phyloP scores from a whole-genome alignment of 192 early-diverging fungal species.

The Thoreauomyces humboldtii region DNA sequence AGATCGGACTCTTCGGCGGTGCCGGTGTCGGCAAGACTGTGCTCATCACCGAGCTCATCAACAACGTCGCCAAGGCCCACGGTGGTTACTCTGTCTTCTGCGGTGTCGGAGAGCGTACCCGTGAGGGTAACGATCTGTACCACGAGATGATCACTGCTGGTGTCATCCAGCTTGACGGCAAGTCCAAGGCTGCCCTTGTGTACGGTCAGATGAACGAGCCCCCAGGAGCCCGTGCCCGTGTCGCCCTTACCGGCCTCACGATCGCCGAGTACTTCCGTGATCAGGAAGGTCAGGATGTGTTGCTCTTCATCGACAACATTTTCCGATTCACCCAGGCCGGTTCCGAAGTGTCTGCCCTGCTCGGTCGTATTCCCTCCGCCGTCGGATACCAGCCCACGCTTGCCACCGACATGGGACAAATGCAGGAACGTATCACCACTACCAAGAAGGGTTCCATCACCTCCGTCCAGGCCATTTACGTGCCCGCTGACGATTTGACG shows the following conservation, averaged over 20 bases:
- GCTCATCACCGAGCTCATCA: slow-evolving; percentile 98
- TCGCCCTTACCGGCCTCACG: slow-evolving; percentile 94
- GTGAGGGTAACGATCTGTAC: slow-evolving; percentile 99
- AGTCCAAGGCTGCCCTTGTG: slow-evolving; percentile 92
- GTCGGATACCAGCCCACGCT: slow-evolving; percentile 99
- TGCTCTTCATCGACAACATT: slow-evolving; percentile 99
- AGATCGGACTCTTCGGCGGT: slow-evolving; percentile 99
- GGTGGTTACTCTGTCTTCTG: slow-evolving; percentile 98
- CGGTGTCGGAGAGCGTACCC: slow-evolving; percentile 98
- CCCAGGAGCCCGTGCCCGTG: slow-evolving; percentile 98
- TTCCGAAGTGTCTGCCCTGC: slow-evolving; percentile 98
- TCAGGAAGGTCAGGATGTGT: slow-evolving; percentile 98
- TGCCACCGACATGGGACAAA: slow-evolving; percentile 98
- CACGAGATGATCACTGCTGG: slow-evolving; percentile 96
- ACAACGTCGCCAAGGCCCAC: slow-evolving; percentile 99
- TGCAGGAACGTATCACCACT: slow-evolving; percentile 99
- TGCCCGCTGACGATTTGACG: slow-evolving; percentile 99
- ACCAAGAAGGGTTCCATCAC: slow-evolving; percentile 99
- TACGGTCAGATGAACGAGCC: slow-evolving; percentile 99
- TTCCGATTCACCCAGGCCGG: slow-evolving; percentile 99
- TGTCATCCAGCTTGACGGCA: slow-evolving; percentile 93
- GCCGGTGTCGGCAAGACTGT: slow-evolving; percentile 99
- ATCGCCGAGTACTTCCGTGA: slow-evolving; percentile 99
- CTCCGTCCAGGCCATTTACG: slow-evolving; percentile 94
- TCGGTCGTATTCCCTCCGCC: slow-evolving; percentile 99